Percentiles rank a stretch among this genome's conserved stretches.
Evolutionary conservation across 148 eudicot species (phyloP).

Genomic region (Camellia japonica): DNA sequence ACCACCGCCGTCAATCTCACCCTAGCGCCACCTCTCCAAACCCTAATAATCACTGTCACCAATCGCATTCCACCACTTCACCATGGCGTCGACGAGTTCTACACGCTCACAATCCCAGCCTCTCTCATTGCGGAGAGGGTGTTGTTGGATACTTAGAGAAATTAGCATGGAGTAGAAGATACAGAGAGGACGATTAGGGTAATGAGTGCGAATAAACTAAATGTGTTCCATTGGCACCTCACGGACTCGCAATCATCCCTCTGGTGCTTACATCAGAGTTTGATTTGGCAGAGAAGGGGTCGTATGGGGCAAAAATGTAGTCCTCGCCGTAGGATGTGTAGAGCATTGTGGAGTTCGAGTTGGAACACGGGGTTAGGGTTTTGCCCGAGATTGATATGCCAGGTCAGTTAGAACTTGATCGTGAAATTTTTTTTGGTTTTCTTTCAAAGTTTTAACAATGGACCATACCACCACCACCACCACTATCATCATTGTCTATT

Average conservation of each 20-base stretch:
- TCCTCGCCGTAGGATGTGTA: conserved; percentile 65
- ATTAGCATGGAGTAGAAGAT: conserved; percentile 57
- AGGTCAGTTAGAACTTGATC: conserved; percentile 34
- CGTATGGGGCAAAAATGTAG: conserved; percentile 68
- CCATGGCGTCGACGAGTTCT: conserved; percentile 74
- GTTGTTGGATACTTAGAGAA: conserved; percentile 80
- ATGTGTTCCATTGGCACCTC: conserved; percentile 96
- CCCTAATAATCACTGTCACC: conserved; percentile 37
- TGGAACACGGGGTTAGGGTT: conserved; percentile 83
- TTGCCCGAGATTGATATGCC: conserved; percentile 94
- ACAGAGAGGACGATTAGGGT: conserved; percentile 60
- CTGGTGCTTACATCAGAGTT: conserved; percentile 72
- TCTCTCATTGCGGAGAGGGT: conserved; percentile 45
- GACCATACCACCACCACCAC: too few relatives aligned
- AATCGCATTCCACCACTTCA: conserved; percentile 37
- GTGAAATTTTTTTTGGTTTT: too few relatives aligned
- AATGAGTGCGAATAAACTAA: conserved; percentile 72
- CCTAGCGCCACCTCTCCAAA: conserved; percentile 29
- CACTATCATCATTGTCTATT: too few relatives aligned
- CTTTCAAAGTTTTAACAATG: too few relatives aligned
- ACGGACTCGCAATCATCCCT: conserved; percentile 90
- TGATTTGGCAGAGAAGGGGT: conserved; percentile 51
- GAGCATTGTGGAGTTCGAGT: conserved; percentile 58
- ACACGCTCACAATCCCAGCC: conserved; percentile 54
- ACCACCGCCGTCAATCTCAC: conserved; percentile 18